phyloP scores from a whole-genome alignment of 2,329 filamentous ascomycete species.

The Neopestalotiopsis sp. region DNA sequence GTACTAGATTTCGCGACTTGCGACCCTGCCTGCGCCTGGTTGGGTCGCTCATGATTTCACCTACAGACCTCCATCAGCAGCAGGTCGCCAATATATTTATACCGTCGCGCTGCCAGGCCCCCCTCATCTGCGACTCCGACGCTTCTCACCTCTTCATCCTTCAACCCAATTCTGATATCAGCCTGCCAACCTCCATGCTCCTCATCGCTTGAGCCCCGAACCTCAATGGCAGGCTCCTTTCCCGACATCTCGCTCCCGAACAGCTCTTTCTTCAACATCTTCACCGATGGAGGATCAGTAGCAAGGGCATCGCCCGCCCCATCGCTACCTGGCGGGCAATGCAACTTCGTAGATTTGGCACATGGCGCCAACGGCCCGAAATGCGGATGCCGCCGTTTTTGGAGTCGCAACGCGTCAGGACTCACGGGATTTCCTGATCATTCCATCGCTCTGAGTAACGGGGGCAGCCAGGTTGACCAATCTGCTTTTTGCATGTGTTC shows the following conservation, averaged over 20 bases:
- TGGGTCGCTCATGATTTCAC: slow-evolving; percentile 31
- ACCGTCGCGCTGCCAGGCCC: neutral
- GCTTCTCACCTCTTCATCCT: slow-evolving; percentile 4
- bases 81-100: slow-evolving; percentile 18
- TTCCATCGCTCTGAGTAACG: slow-evolving; percentile 30
- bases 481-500: slow-evolving; percentile 65
- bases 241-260: slow-evolving; percentile 51
- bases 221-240: slow-evolving; percentile 59
- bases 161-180: slow-evolving; percentile 9
- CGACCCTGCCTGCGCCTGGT: slow-evolving; percentile 37
- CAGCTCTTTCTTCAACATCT: slow-evolving; percentile 60
- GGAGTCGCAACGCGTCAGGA: slow-evolving; percentile 49
- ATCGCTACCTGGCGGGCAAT: slow-evolving; percentile 56
- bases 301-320: slow-evolving; percentile 33
- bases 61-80: slow-evolving; percentile 20
- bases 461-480: slow-evolving; percentile 41
- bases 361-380: slow-evolving; percentile 57
- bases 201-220: slow-evolving; percentile 36
- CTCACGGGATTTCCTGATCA: slow-evolving; percentile 36
- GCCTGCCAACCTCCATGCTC: slow-evolving; percentile 33
- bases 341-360: slow-evolving; percentile 63
- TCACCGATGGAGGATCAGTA: slow-evolving; percentile 50
- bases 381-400: slow-evolving; percentile 68
- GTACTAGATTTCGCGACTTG: slow-evolving; percentile 41
- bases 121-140: too few relatives aligned